Conservation (phyloP, 345 rosid species). For the Erucastrum elatum region DNA sequence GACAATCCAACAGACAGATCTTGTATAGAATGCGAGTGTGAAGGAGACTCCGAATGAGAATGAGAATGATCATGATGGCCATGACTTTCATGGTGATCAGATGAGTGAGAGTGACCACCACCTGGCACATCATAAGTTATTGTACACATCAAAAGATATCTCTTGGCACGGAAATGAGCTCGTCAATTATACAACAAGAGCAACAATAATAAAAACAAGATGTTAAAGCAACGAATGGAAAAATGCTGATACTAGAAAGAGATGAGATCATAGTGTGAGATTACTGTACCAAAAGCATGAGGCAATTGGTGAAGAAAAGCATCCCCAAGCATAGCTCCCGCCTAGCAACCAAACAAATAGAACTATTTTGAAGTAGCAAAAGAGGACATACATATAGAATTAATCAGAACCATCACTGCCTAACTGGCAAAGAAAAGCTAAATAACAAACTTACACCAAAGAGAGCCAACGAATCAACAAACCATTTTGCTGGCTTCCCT, state of each 20-base stretch:
- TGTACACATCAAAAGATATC: neutral
- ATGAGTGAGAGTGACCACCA: slow-evolving; percentile 76
- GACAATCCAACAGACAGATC: slow-evolving; percentile 94
- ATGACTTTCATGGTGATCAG: slow-evolving; percentile 56
- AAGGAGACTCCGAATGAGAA: slow-evolving; percentile 50
- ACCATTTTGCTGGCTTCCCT: slow-evolving; percentile 86
- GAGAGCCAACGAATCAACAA: slow-evolving; percentile 88
- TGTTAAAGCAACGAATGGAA: neutral
- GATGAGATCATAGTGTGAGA: neutral
- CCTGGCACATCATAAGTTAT: slow-evolving; percentile 48
- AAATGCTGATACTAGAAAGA: neutral
- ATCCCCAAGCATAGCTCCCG: slow-evolving; percentile 99
- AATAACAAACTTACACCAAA: slow-evolving; percentile 70
- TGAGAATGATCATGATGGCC: slow-evolving; percentile 42
- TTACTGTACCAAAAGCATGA: slow-evolving; percentile 86
- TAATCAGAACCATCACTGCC: slow-evolving; percentile 16
- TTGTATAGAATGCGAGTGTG: slow-evolving; percentile 68
- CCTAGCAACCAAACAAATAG: slow-evolving; percentile 48
- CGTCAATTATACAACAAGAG: neutral
- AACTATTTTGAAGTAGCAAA: slow-evolving; percentile 38
- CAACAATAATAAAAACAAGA: neutral
- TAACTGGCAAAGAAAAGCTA: neutral
- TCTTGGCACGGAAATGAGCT: neutral
- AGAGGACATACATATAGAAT: neutral
- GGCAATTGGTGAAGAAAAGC: slow-evolving; percentile 71